Percentiles rank a stretch among this genome's conserved stretches.
Evolutionary conservation across 257 asterid genomes (phyloP).

Genomic region (Lycium ferocissimum): DNA sequence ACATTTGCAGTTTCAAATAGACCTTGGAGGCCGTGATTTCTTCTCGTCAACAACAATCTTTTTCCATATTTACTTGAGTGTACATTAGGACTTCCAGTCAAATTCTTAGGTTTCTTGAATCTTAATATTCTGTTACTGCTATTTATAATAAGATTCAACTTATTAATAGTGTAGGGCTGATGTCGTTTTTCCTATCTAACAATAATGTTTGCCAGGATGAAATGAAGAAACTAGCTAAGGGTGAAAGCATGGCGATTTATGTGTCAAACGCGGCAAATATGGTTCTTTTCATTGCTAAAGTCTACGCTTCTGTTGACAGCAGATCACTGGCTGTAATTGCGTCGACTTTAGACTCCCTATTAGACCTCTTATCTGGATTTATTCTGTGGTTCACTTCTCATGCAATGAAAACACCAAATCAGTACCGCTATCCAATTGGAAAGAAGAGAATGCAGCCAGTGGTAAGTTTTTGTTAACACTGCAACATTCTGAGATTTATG

Average conservation of each 20-base stretch:
- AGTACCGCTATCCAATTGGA: slow-evolving; percentile 83
- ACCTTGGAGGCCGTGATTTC: too few relatives aligned
- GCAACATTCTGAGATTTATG: background rate
- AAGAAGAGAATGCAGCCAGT: slow-evolving; percentile 97
- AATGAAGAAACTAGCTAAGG: slow-evolving; percentile 70
- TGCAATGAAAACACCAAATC: slow-evolving; percentile 84
- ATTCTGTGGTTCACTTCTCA: slow-evolving; percentile 90
- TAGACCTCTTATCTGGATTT: slow-evolving; percentile 87
- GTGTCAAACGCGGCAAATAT: slow-evolving; percentile 73
- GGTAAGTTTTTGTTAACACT: slow-evolving; percentile 48
- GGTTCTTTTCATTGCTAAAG: slow-evolving; percentile 80
- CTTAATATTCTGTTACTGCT: background rate
- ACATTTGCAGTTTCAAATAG: background rate
- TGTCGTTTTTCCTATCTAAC: background rate
- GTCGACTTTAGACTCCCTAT: slow-evolving; percentile 86
- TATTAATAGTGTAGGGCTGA: background rate
- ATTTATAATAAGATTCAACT: background rate
- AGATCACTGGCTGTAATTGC: slow-evolving; percentile 93
- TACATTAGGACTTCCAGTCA: background rate
- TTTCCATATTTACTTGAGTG: too few relatives aligned
- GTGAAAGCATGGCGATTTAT: slow-evolving; percentile 73
- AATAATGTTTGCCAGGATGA: slow-evolving; percentile 59
- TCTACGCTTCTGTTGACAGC: slow-evolving; percentile 81
- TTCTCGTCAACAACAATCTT: too few relatives aligned
- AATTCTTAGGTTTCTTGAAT: background rate